Conservation (phyloP, 306 rosid species). For the Argentina anserina region DNA sequence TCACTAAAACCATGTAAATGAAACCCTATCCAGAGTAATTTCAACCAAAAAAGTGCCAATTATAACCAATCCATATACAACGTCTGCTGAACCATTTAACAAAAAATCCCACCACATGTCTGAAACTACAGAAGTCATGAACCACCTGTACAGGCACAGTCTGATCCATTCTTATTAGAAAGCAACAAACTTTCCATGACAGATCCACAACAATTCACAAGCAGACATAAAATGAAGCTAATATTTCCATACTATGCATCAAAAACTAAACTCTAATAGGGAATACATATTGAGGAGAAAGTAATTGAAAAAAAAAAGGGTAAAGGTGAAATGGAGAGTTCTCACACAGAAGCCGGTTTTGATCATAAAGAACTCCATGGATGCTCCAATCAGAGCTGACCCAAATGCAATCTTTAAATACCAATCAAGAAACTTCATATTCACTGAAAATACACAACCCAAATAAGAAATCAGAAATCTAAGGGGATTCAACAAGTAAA, state of each 20-base stretch:
- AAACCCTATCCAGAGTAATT: background rate
- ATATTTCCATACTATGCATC: background rate
- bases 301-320: background rate
- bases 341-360: slow-evolving; percentile 89
- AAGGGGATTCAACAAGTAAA: background rate
- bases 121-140: background rate
- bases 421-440: slow-evolving; percentile 84
- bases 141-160: background rate
- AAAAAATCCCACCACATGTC: background rate
- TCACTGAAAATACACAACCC: slow-evolving; percentile 19
- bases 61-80: background rate
- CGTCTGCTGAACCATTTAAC: background rate
- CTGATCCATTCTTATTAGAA: background rate
- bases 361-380: slow-evolving; percentile 92
- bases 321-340: slow-evolving; percentile 42
- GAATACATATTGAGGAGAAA: background rate
- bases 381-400: slow-evolving; percentile 77
- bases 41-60: background rate
- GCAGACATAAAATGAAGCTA: background rate
- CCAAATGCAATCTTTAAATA: slow-evolving; percentile 74
- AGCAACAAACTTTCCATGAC: background rate
- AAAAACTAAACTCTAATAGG: background rate
- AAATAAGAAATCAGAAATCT: background rate
- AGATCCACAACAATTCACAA: background rate
- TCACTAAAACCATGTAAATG: background rate